Conservation (phyloP, 2,329 filamentous ascomycete species). For the Lachnellula arida region DNA sequence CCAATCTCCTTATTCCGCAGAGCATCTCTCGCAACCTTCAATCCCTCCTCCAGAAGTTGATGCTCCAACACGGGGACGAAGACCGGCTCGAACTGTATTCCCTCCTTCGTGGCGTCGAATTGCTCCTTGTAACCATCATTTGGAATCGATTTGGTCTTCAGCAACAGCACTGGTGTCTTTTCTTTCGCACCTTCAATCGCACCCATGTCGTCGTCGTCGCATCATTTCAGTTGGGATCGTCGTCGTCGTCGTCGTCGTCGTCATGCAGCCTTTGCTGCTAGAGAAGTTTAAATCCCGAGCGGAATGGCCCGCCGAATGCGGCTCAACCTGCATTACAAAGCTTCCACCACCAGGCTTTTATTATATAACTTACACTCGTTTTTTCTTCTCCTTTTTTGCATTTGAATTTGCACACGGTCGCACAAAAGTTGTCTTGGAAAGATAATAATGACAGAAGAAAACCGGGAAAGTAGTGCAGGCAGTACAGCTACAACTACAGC, state of each 20-base stretch:
- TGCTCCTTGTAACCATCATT: conserved; percentile 68
- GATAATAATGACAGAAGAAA: conserved; percentile 28
- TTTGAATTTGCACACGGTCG: too few relatives aligned
- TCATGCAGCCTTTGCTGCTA: not conserved
- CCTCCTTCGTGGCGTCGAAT: conserved; percentile 45
- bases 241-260: not conserved
- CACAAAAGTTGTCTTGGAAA: not conserved
- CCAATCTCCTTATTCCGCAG: conserved; percentile 44
- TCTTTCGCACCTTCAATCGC: conserved; percentile 7
- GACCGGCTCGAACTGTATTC: conserved; percentile 51
- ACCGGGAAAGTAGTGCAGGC: conserved; percentile 19
- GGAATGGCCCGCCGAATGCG: not conserved
- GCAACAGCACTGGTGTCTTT: conserved; percentile 58
- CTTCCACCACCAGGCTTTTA: not conserved
- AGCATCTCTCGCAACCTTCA: conserved; percentile 47
- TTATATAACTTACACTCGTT: too few relatives aligned
- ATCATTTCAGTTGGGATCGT: conserved; percentile 4
- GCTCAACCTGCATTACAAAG: conserved; percentile 6
- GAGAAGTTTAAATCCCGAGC: not conserved
- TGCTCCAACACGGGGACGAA: conserved; percentile 79
- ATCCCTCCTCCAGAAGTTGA: conserved; percentile 55
- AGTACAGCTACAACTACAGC: not conserved
- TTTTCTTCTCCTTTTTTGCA: too few relatives aligned
- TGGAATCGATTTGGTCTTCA: conserved; percentile 73
- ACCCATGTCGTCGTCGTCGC: conserved; percentile 17